phyloP scores from a whole-genome alignment of 148 eudicot species.

The Mesembryanthemum crystallinum region DNA sequence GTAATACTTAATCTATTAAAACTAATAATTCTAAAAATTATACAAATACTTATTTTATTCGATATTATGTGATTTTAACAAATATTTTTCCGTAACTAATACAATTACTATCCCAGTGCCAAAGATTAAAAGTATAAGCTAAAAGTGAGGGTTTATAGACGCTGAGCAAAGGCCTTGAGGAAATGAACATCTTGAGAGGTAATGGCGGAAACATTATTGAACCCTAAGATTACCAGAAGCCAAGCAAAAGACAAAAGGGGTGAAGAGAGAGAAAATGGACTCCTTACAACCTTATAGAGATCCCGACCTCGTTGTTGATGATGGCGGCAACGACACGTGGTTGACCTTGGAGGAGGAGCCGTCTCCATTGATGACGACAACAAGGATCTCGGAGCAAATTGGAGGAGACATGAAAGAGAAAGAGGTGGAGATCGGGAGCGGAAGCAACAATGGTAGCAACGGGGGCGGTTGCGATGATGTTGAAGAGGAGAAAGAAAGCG shows the following conservation, averaged over 20 bases:
- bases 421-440: neutral
- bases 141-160: no score
- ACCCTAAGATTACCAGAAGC: slow-evolving; percentile 60
- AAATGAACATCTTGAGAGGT: slow-evolving; percentile 81
- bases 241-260: slow-evolving; percentile 73
- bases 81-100: no score
- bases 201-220: slow-evolving; percentile 64
- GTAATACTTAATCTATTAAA: no score
- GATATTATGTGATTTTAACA: no score
- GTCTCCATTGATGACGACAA: slow-evolving; percentile 33
- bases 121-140: no score
- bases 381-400: neutral
- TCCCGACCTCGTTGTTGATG: slow-evolving; percentile 44
- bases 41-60: no score
- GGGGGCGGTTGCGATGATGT: no score
- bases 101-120: no score
- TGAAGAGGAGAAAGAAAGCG: no score
- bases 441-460: no score
- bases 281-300: slow-evolving; percentile 49
- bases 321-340: slow-evolving; percentile 22
- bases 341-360: slow-evolving; percentile 37
- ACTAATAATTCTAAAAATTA: no score
- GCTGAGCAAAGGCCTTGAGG: slow-evolving; percentile 79
- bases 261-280: slow-evolving; percentile 51
- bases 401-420: neutral